Evolutionary conservation across 257 asterid species (phyloP), one percentile per base, ranked within the genome.

Genomic region (Paulownia fortunei): DNA sequence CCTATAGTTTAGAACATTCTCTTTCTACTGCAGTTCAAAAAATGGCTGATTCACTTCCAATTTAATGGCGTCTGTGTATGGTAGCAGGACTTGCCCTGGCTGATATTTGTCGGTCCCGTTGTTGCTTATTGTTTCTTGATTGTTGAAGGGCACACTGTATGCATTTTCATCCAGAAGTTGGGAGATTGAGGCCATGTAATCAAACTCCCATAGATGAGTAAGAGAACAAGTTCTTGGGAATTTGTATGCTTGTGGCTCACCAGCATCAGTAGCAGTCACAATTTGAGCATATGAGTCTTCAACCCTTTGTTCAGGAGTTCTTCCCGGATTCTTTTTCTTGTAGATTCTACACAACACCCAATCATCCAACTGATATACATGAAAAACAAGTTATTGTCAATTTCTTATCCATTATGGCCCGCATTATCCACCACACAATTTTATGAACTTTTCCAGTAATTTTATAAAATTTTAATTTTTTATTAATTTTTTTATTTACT

Each of bases 271-370:
- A 0, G 76, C 41, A 69, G 79, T 63, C 73, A 24, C 36, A 47
- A 41, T 66, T 73, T 80, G 84, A 13, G 78, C 12, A 8, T 56
- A 49, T 9, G 85, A 79, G 24, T 92, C 95, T 74, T 88, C 93
- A 26, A 49, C 23, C 76, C 82, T 56, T 47, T 73, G 68, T 27
- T 84, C 88, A 3, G 79, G 3, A 2, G 41, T 16, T 79, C 72
- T 90, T 15, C 81, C 90, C 70, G 26, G 10, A 76, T 69, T 89
- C 84, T 94, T 94, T 82, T 94, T 94, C 89, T 94, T 92, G 84
- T 94, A 94, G 63, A 94, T 94, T 82, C 98, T 89, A 80, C 98
- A 94, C 2, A 94, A 90, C 37, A 94, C 98, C 98, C 98, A 94
- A 86, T 92, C 98, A 77, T 94, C 98, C 90, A 92, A 80, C 98